Evolutionary conservation across 2,329 filamentous ascomycete species (phyloP).

Genomic region (Blastomyces parvus): DNA sequence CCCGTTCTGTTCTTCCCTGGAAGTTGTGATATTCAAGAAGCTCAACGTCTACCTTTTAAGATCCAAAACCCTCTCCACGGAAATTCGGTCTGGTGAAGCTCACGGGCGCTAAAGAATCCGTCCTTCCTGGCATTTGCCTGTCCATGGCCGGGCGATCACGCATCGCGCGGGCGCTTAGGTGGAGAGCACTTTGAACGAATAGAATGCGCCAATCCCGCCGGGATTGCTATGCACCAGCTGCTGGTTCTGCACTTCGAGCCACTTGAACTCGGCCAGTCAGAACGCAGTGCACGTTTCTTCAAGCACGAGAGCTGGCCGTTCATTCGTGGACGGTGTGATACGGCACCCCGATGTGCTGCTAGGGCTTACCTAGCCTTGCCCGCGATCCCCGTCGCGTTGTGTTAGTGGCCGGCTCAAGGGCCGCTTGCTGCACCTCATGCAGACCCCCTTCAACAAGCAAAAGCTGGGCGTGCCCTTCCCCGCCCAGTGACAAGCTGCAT

Average conservation of each 20-base stretch:
- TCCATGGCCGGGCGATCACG: not conserved
- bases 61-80: slow-evolving; percentile 33
- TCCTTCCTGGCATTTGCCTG: not conserved
- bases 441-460: not conserved
- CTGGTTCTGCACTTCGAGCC: slow-evolving; percentile 1
- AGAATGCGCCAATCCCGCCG: not conserved
- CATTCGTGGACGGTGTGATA: slow-evolving; percentile 3
- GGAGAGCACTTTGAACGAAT: slow-evolving; percentile 1
- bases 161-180: not conserved
- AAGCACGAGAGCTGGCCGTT: not conserved
- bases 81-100: slow-evolving; percentile 36
- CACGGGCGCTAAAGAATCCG: slow-evolving; percentile 18
- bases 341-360: not conserved
- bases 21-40: too few relatives aligned
- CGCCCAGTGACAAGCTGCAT: slow-evolving; percentile 2
- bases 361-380: not conserved
- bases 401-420: slow-evolving; percentile 3
- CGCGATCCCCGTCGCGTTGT: slow-evolving; percentile 2
- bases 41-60: too few relatives aligned
- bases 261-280: not conserved
- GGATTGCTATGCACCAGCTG: not conserved
- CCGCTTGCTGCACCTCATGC: not conserved
- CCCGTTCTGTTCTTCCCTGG: too few relatives aligned
- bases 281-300: slow-evolving; percentile 1
- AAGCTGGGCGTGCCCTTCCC: slow-evolving; percentile 1